A percentile compares a stretch with the other conserved stretches of the same genome.
These are phyloP conservation scores for Zygosaccharomyces kombuchaensis DNA, from an alignment of 805 yeast species.

Conservation along the genomic window DNA sequence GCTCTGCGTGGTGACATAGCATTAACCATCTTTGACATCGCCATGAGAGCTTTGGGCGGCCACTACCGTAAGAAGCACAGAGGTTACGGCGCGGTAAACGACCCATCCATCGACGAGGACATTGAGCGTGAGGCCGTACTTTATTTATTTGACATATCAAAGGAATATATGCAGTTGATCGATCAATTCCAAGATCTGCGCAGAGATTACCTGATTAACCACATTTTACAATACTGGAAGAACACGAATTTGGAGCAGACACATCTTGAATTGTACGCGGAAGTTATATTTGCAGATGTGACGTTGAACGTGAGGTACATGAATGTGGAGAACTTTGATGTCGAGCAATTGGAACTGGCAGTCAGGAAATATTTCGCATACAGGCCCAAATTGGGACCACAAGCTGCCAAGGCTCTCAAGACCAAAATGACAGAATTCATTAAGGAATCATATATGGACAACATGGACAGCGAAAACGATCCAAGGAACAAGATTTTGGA, in stretches of 20 bases:
- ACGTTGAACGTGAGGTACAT: constrained; percentile 62
- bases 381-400: constrained; percentile 40
- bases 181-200: constrained; percentile 68
- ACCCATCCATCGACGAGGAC: constrained; percentile 31
- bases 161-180: constrained; percentile 51
- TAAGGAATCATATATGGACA: constrained; percentile 34
- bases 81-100: constrained; percentile 32
- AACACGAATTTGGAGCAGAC: constrained; percentile 33
- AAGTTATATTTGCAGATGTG: constrained; percentile 48
- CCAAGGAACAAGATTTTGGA: constrained; percentile 30
- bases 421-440: constrained; percentile 31
- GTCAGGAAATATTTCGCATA: constrained; percentile 69
- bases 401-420: constrained; percentile 36
- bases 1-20: constrained; percentile 73
- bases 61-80: constrained; percentile 30
- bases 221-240: constrained; percentile 54
- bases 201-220: constrained; percentile 60
- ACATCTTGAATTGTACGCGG: constrained; percentile 36
- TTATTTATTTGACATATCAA: constrained; percentile 39
- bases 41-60: constrained; percentile 45
- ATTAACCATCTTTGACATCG: constrained; percentile 63
- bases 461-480: constrained; percentile 26
- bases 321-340: constrained; percentile 37
- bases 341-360: constrained; percentile 59
- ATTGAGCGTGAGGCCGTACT: constrained; percentile 25